phyloP scores from a whole-genome alignment of 805 yeast species.

The Lipomyces starkeyi region DNA sequence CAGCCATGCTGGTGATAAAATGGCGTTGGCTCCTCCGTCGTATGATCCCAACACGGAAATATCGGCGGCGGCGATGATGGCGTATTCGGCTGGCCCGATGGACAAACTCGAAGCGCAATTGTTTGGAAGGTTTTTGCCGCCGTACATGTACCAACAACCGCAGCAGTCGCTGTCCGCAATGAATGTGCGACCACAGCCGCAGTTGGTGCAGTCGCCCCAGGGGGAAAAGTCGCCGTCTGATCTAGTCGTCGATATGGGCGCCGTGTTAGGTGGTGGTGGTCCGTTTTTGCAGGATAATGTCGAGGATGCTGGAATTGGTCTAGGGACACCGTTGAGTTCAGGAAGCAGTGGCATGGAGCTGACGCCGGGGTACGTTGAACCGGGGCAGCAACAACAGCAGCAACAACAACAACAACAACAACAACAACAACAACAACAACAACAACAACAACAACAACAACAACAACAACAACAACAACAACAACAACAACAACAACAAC shows the following conservation, averaged over 20 bases:
- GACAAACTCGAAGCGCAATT: slow-evolving; percentile 84
- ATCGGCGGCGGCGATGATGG: slow-evolving; percentile 10
- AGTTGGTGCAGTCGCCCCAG: not conserved
- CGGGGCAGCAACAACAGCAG: not conserved
- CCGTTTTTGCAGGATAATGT: slow-evolving; percentile 3
- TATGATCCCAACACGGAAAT: slow-evolving; percentile 1
- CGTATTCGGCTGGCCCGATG: slow-evolving; percentile 79
- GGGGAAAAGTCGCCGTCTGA: not conserved
- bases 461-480: not conserved
- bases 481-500: slow-evolving; percentile 3
- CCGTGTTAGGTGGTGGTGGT: not conserved
- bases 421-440: no score
- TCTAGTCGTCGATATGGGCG: slow-evolving; percentile 6
- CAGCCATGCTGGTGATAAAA: not conserved
- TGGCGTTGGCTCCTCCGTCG: not conserved
- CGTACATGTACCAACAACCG: slow-evolving; percentile 64
- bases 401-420: not conserved
- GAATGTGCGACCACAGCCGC: not conserved
- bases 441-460: slow-evolving; percentile 2
- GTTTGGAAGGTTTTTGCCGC: slow-evolving; percentile 83
- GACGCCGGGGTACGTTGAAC: not conserved
- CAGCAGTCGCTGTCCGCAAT: slow-evolving; percentile 40
- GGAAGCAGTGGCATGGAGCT: not conserved
- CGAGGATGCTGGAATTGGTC: not conserved
- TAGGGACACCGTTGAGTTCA: not conserved